A percentile compares a stretch with the other conserved stretches of the same genome.
Evolutionary conservation across 306 rosid genomes (phyloP).

Genomic region (Biancaea sappan): DNA sequence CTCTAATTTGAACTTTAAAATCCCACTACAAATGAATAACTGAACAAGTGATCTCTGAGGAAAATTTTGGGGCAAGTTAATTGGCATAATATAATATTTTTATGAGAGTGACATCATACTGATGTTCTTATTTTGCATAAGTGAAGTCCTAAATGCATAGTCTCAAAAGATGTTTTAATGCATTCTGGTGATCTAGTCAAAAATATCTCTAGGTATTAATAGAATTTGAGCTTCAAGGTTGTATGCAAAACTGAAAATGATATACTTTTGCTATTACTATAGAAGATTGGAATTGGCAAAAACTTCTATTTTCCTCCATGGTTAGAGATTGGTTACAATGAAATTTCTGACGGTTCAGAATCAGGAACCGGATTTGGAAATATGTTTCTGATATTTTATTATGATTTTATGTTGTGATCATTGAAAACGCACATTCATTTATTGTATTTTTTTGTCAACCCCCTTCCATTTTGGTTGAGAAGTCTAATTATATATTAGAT

Average conservation of each 20-base stretch:
- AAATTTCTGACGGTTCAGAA: background rate
- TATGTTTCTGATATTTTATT: background rate
- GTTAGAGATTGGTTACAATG: background rate
- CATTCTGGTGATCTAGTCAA: background rate
- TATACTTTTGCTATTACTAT: background rate
- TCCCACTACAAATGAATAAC: background rate
- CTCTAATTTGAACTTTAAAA: background rate
- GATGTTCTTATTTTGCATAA: background rate
- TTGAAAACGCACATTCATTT: background rate
- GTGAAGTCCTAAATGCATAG: background rate
- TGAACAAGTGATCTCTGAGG: background rate
- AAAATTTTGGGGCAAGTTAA: conserved; percentile 16
- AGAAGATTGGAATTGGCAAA: background rate
- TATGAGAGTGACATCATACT: background rate
- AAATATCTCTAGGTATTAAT: too few species aligned
- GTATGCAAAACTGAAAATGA: background rate
- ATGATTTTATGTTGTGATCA: background rate
- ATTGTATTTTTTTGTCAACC: background rate
- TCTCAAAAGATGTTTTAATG: background rate
- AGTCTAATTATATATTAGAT: background rate
- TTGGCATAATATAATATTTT: background rate
- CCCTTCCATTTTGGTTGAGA: background rate
- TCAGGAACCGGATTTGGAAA: background rate
- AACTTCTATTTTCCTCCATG: background rate
- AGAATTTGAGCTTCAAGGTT: background rate